Evolutionary conservation across 192 early-diverging fungal species (phyloP).

Genomic region (Backusella liffmaniae): DNA sequence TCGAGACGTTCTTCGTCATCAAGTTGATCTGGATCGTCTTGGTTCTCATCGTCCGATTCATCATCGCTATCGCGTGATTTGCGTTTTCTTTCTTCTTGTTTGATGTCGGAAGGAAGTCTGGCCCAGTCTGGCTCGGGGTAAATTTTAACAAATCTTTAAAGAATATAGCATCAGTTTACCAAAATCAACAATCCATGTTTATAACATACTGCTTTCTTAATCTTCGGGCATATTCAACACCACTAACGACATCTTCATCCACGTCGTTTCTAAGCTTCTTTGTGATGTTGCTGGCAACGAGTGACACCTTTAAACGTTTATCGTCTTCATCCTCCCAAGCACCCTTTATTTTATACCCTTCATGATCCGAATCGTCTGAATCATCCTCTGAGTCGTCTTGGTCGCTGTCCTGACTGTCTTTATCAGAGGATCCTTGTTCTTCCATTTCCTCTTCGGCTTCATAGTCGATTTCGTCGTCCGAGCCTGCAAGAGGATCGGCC

Average conservation of each 20-base stretch:
- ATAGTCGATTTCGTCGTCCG: slow-evolving; percentile 38
- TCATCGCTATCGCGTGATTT: slow-evolving; percentile 24
- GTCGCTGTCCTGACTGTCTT: slow-evolving; percentile 27
- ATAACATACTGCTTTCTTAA: slow-evolving; percentile 74
- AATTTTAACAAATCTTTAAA: slow-evolving; percentile 69
- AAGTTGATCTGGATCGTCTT: slow-evolving; percentile 36
- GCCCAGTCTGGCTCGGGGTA: slow-evolving; percentile 90
- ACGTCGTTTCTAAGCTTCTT: slow-evolving; percentile 78
- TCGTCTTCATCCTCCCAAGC: slow-evolving; percentile 87
- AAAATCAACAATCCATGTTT: not conserved
- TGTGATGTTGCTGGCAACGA: slow-evolving; percentile 60
- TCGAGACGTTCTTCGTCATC: slow-evolving; percentile 45
- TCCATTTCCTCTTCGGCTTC: slow-evolving; percentile 36
- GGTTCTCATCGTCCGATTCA: slow-evolving; percentile 45
- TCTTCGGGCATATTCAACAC: slow-evolving; percentile 81
- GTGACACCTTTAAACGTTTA: slow-evolving; percentile 65
- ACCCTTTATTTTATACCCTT: slow-evolving; percentile 25
- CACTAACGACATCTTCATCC: slow-evolving; percentile 71
- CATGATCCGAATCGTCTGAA: slow-evolving; percentile 14
- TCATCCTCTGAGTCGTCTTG: slow-evolving; percentile 22
- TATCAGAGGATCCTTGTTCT: slow-evolving; percentile 9
- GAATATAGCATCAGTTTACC: not conserved
- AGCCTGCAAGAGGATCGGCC: slow-evolving; percentile 33
- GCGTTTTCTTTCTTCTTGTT: slow-evolving; percentile 32
- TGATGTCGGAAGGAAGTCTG: slow-evolving; percentile 49